Percentiles rank a stretch among this genome's conserved stretches.
phyloP scores from a whole-genome alignment of 192 early-diverging fungal genomes.

The Linnemannia elongata region DNA sequence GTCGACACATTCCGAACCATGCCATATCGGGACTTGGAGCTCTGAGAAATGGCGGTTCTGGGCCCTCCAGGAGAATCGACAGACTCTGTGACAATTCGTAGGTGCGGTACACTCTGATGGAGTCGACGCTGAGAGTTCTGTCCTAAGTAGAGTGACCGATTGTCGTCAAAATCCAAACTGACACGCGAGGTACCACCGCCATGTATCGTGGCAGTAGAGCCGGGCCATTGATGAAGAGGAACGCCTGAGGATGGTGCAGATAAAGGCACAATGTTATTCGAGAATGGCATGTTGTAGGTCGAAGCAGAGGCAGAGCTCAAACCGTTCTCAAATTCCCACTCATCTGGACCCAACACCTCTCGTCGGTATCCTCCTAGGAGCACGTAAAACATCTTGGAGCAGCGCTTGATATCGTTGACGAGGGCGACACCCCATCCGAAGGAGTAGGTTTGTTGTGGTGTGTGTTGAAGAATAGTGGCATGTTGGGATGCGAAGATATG shows the following conservation, averaged over 20 bases:
- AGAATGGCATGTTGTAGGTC: conserved; percentile 2
- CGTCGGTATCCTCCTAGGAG: conserved; percentile 46
- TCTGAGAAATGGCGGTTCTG: not conserved
- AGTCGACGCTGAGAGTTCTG: conserved; percentile 2
- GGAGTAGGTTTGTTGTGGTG: conserved; percentile 45
- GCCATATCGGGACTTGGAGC: conserved; percentile 20
- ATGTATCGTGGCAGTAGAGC: conserved; percentile 35
- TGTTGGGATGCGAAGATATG: conserved; percentile 52
- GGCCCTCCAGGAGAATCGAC: conserved; percentile 4
- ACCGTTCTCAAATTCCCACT: conserved; percentile 40
- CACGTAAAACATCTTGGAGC: conserved; percentile 56
- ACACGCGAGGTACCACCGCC: conserved; percentile 13
- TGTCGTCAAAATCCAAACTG: not conserved
- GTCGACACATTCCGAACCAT: conserved; percentile 45
- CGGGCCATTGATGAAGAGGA: conserved; percentile 38
- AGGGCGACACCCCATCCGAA: conserved; percentile 52
- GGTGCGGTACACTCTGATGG: conserved; percentile 42
- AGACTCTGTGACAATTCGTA: conserved; percentile 16
- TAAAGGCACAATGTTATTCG: not conserved
- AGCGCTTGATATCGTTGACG: conserved; percentile 51
- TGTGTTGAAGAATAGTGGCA: conserved; percentile 50
- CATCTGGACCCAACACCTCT: conserved; percentile 35
- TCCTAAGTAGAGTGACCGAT: conserved; percentile 9
- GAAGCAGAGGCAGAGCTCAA: not conserved
- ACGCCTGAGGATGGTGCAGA: conserved; percentile 17